Base-by-base conservation (phyloP, 805 yeast genomes). In the Yarrowia sp. region DNA sequence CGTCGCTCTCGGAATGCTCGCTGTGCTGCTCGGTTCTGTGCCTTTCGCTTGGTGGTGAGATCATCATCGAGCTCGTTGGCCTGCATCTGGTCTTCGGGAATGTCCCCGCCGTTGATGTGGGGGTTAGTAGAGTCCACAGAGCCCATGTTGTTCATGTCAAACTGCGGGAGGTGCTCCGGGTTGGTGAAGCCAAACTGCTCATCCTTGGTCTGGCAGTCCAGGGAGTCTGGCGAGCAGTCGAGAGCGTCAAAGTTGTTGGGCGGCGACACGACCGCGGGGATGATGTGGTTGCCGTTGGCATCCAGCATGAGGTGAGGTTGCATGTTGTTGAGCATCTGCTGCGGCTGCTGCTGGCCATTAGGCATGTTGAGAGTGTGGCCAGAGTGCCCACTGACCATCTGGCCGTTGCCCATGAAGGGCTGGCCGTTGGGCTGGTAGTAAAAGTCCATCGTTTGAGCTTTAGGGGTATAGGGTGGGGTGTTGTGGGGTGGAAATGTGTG, bases 11-110 rank as follows among this genome's bases (percentile, higher is more conserved):
- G 79, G 75, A 89, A 90, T 2, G 96, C 96, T 69, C 92, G 79
- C 76, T 90, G 96, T 0, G 96, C 96, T 11, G 92, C 92, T 70
- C 96, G 79, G 72, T 90, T 89, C 73, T 88, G 95, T 2, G 90
- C 91, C 71, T 85, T 88, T 62, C 89, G 81, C 73, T 84, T 85
- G 67, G 61, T 79, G 74, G 63, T 61, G 32, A 59, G 32, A 33
- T 58, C 68, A 30, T 54, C 66, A 16, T 66, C 69, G 40, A 33
- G 52, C 10, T 40, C 43, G 41, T 38, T 26, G n/a, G 46, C 61
- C 40, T 44, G 48, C 46, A 54, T 26, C 46, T 24, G 59, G 33
- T 52, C 59, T 7, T 35, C 59, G 30, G 24, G 24, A 4, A 46
- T 28, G 9, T 46, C 52, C 8, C 49, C 49, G 49, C 32, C 32